Conservation (phyloP, 2,329 filamentous ascomycete genomes). For the Pestalotiopsis fici region DNA sequence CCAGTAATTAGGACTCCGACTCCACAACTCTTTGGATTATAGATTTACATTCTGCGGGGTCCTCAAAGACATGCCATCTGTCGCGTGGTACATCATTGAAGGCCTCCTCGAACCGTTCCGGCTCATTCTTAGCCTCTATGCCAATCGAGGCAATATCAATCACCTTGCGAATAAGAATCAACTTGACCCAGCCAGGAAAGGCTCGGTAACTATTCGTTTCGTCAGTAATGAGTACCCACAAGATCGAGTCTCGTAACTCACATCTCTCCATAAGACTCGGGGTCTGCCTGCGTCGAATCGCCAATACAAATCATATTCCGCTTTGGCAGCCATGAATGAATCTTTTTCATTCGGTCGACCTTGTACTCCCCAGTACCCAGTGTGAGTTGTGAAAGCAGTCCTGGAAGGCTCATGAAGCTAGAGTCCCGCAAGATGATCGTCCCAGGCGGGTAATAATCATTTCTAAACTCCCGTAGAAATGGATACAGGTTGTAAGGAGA, state of each 20-base stretch:
- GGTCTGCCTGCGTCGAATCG: constrained; percentile 89
- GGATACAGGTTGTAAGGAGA: constrained; percentile 94
- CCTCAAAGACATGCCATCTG: constrained; percentile 81
- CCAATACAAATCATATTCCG: constrained; percentile 83
- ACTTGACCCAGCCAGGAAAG: constrained; percentile 74
- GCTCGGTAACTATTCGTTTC: constrained; percentile 51
- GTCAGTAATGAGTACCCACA: neutral
- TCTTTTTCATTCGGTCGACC: constrained; percentile 73
- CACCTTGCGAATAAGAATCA: constrained; percentile 86
- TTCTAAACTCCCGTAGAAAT: constrained; percentile 76
- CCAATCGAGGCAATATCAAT: constrained; percentile 69
- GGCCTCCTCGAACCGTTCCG: constrained; percentile 77
- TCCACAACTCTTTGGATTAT: constrained; percentile 32
- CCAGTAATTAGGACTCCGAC: neutral
- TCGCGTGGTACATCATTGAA: constrained; percentile 73
- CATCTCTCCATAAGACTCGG: constrained; percentile 84
- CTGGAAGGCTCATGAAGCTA: constrained; percentile 81
- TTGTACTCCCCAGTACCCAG: constrained; percentile 86
- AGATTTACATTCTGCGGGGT: constrained; percentile 65
- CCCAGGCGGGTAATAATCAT: constrained; percentile 68
- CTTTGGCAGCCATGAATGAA: constrained; percentile 76
- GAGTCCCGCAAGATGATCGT: constrained; percentile 84
- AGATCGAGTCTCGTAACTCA: constrained; percentile 36
- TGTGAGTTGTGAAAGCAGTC: constrained; percentile 77
- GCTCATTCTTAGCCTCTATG: constrained; percentile 73